Evolutionary conservation across 805 yeast genomes (phyloP), one percentile per base, ranked within the genome.

Genomic region (Hanseniaspora pseudoguilliermondii): DNA sequence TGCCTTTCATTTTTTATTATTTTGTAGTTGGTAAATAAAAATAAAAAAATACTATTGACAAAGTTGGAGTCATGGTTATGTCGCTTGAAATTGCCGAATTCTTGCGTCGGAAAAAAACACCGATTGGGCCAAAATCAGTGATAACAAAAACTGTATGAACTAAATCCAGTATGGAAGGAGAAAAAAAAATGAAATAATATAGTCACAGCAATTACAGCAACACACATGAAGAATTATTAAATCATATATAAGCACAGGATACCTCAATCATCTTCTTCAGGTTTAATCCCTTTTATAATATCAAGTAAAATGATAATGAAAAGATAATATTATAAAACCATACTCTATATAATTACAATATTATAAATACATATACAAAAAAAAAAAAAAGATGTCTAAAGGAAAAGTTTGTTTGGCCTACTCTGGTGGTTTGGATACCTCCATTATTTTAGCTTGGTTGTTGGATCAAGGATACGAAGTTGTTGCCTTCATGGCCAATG

Each of bases 381-480:
- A 35, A 39, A 38, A 38, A 42, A 25, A 29, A 3, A 59, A 32
- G 66, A 90, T 90, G 97, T 84, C 95, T 52, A 91, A 93, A 74
- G 98, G 98, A 69, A 91, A 91, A 76, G 98, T 93, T 71, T 93
- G 98, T 80, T 81, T 93, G 71, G 98, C 98, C 57, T 93, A 93
- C 77, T 93, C 97, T 52, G 98, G 98, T 66, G 98, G 98, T 76
- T 80, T 93, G 66, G 98, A 93, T 70, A 93, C 98, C 78, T 90
- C 97, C 29, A 86, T 93, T 60, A 93, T 93, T 66, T 82, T 93
- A 63, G 98, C 98, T 49, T 93, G 98, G 98, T 81, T 93, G 71
- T 79, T 93, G 62, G 98, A 93, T 72, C 81, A 93, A 75, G 98
- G 97, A 60, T 93, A 91, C 73, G 98, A 93, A 74, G 98, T 93